phyloP scores from a whole-genome alignment of 257 asterid genomes.

The Fraxinus anomala region DNA sequence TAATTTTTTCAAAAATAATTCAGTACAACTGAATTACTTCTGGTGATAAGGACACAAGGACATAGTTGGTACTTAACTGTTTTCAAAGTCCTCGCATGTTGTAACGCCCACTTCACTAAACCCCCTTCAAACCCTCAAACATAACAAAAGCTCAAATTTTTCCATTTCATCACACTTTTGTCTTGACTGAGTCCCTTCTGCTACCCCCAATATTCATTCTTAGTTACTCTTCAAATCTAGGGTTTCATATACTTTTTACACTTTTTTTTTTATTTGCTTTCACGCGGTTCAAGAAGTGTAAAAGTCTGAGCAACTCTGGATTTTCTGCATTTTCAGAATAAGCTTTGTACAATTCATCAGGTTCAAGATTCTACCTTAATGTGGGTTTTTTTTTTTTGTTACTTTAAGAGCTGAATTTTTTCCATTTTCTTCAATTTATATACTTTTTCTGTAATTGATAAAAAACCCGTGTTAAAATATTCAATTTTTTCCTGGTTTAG shows the following conservation, averaged over 20 bases:
- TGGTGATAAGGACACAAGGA: conserved; percentile 40
- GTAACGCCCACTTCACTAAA: neutral
- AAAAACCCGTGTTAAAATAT: conserved; percentile 45
- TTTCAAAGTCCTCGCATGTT: conserved; percentile 26
- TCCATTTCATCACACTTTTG: conserved; percentile 67
- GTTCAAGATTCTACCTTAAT: conserved; percentile 28
- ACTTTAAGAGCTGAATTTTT: conserved; percentile 14
- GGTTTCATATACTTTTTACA: conserved; percentile 47
- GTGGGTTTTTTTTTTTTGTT: conserved; percentile 9
- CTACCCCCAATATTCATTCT: conserved; percentile 34
- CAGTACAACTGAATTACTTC: neutral
- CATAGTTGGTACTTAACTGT: conserved; percentile 38
- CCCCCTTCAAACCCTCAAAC: conserved; percentile 31
- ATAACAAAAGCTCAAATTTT: conserved; percentile 48
- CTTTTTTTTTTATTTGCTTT: conserved; percentile 18
- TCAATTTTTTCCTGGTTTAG: neutral
- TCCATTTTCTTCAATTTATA: conserved; percentile 20
- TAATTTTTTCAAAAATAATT: no score
- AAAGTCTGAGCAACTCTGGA: conserved; percentile 31
- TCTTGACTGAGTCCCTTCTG: conserved; percentile 58
- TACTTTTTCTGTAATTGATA: conserved; percentile 24
- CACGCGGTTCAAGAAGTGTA: conserved; percentile 24
- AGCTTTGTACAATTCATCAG: conserved; percentile 29
- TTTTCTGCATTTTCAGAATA: conserved; percentile 45
- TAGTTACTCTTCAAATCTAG: conserved; percentile 63